Base-by-base conservation (phyloP, 371 early-diverging fungal genomes). In the Lichtheimia hyalospora region DNA sequence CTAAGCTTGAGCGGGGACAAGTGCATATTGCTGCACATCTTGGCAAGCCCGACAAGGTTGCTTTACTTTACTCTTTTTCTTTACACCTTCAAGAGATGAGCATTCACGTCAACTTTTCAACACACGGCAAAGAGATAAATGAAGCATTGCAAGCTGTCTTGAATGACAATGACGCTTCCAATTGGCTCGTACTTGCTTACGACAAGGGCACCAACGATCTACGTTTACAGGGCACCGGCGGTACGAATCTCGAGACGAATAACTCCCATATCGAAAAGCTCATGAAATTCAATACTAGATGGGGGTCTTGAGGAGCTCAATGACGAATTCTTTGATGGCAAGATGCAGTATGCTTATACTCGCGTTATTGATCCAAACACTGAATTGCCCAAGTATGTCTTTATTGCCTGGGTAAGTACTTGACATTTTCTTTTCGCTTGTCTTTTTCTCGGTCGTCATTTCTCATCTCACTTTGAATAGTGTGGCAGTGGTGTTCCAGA, bases 401-500 rank as follows among this genome's bases (percentile, higher is more conserved):
- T 97, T 63, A 88, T 97, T 62, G 90, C 87, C n/a, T 97, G 96
- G 95, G 91, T 92, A 83, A 64, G 59, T 13, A 8, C 43, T 34
- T 8, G 27, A n/a, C n/a, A n/a, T n/a, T n/a, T 27, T 27, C 27
- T 34, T 8, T 10, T 8, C 6, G 10, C 5, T 34, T 34, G 34
- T 34, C 6, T 28, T 28, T 28, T 50, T 13, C 34, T 40, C 69
- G 18, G 18, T 53, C 5, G n/a, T 27, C 16, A 6, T 49, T 48
- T 16, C 34, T 34, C 34, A 34, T 34, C 34, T 34, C 34, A 10
- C 34, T 34, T 34, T 18, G 15, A 52, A 16, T 58, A 92, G 91
- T 96, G 96, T 68, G 97, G 97, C 4, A 92, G 90, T 50, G 96
- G 96, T 57, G 97, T 96, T 7, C 96, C 96, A 6, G 95, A 93